A percentile compares a stretch with the other conserved stretches of the same genome.
These are phyloP conservation scores for Cercospora sesami DNA, from an alignment of 2,329 filamentous ascomycete species.

Conservation along the genomic window DNA sequence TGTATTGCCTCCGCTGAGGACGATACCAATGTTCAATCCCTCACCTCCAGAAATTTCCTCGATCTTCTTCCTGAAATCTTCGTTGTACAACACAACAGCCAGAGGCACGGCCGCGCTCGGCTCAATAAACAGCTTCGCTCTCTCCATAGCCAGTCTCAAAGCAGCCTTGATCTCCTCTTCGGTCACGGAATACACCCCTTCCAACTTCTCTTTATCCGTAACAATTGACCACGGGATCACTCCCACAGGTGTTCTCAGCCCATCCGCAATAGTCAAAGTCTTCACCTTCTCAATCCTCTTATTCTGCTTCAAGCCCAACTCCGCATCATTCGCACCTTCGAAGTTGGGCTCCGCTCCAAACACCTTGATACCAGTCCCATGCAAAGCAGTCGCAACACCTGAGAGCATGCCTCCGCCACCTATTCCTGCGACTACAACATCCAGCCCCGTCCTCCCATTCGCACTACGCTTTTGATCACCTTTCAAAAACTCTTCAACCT, in stretches of 20 bases:
- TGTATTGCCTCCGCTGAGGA: conserved; percentile 66
- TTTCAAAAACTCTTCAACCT: conserved; percentile 60
- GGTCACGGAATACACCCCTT: conserved; percentile 69
- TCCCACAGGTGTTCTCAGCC: conserved; percentile 80
- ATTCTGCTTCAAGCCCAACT: conserved; percentile 66
- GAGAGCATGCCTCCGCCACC: conserved; percentile 87
- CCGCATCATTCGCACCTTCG: conserved; percentile 80
- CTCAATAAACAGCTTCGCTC: conserved; percentile 88
- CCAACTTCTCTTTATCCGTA: conserved; percentile 67
- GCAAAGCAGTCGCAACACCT: conserved; percentile 74
- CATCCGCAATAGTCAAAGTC: conserved; percentile 83
- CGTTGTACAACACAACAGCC: conserved; percentile 79
- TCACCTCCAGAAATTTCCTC: conserved; percentile 67
- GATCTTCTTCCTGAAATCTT: conserved; percentile 73
- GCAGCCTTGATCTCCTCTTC: conserved; percentile 80
- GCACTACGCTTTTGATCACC: conserved; percentile 10
- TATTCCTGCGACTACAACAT: conserved; percentile 71
- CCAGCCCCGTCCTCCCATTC: conserved; percentile 33
- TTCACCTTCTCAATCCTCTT: conserved; percentile 66
- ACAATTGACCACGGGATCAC: conserved; percentile 74
- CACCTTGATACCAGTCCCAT: conserved; percentile 69
- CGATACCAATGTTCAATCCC: conserved; percentile 70
- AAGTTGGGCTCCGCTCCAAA: conserved; percentile 86
- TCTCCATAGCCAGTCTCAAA: conserved; percentile 75
- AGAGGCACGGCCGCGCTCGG: conserved; percentile 82